phyloP scores from a whole-genome alignment of 306 rosid species.

The Castanopsis chinensis region DNA sequence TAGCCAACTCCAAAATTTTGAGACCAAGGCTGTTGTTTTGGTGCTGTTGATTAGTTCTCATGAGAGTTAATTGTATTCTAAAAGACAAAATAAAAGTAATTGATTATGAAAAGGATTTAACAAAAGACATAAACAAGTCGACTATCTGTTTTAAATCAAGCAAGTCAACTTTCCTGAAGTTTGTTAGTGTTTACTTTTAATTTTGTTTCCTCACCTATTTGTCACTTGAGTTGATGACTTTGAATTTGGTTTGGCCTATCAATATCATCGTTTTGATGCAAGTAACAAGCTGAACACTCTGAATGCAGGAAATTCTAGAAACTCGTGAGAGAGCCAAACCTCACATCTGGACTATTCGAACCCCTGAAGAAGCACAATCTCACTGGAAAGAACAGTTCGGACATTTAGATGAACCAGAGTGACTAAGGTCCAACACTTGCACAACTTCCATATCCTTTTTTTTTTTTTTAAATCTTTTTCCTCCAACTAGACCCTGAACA shows the following conservation, averaged over 20 bases:
- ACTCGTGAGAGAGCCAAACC: conserved; percentile 52
- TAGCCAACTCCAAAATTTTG: no score
- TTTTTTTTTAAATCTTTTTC: neutral
- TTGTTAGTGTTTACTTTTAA: neutral
- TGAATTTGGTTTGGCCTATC: neutral
- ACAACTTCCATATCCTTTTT: neutral
- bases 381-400: conserved; percentile 56
- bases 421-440: neutral
- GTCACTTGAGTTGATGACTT: neutral
- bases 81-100: neutral
- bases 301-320: conserved; percentile 78
- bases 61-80: neutral
- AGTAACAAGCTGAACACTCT: conserved; percentile 16
- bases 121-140: neutral
- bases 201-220: neutral
- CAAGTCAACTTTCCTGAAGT: conserved; percentile 9
- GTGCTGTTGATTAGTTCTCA: no score
- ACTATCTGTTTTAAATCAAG: neutral
- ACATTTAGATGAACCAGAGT: conserved; percentile 60
- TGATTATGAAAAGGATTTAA: neutral
- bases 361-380: conserved; percentile 66
- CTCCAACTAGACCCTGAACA: neutral
- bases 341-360: conserved; percentile 76
- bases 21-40: no score
- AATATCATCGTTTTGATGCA: neutral